Base-by-base conservation (phyloP, 352 stramenopile species). In the Phytophthora cryptogea region DNA sequence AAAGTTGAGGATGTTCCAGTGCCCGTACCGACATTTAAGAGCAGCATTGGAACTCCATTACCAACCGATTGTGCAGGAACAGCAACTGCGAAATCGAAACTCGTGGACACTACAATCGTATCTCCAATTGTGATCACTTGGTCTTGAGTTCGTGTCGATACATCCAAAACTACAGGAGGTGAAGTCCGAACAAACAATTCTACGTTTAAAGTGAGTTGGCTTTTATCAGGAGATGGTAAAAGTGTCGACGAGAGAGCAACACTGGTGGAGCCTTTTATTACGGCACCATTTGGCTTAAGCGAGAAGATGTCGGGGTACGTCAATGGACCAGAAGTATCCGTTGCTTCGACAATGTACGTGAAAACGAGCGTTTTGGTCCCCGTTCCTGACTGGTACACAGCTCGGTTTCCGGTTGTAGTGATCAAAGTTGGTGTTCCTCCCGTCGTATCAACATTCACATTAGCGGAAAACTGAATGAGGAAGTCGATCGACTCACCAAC, bases 401-500 rank as follows among this genome's bases (percentile, higher is more conserved):
- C 81, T 8, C 45, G 42, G 4, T 66, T 80, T 5, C 46, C 55
- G 7, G 76, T 90, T 2, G 78, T 72, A 26, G 80, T 62, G 0
- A 32, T 32, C 11, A 93, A n/a, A 1, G 56, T 72, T 8, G 82
- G 81, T 1, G 30, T 53, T 0, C 81, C 80, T 23, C 36, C 52
- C 1, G 67, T 59, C 0, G 57, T 45, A 10, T 77, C 59, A 0
- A 94, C 73, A 13, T 79, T 48, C 1, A 94, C 82, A 1, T 44
- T 62, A 4, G 54, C 69, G 13, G 68, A 88, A 46, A 83, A 92
- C 0, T 46, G 36, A 0, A 92, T 59, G 0, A 68, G n/a, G 13
- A 94, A 50, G n/a, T 83, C 60, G n/a, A 94, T 65, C 9, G 75
- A 59, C 41, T 94, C 81, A 2, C 85, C 85, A 30, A 74, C 70